A percentile compares a stretch with the other conserved stretches of the same genome.
Evolutionary conservation across 345 rosid genomes (phyloP).

Genomic region (thale cress (Arabidopsis thaliana)): DNA sequence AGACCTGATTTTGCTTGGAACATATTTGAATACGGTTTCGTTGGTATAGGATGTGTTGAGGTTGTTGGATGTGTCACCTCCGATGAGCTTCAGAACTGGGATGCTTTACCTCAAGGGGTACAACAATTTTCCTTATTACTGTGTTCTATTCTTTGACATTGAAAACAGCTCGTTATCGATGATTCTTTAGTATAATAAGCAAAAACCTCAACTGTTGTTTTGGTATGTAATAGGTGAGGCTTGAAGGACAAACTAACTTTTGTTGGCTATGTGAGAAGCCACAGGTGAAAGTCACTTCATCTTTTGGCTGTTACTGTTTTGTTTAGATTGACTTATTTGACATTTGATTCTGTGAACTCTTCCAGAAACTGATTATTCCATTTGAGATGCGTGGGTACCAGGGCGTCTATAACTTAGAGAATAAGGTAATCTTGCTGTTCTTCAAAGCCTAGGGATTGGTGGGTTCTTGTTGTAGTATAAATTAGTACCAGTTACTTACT

Average conservation of each 20-base stretch:
- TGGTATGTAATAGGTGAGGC: slow-evolving; percentile 63
- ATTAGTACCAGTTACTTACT: background rate
- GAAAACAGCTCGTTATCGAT: background rate
- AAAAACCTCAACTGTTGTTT: background rate
- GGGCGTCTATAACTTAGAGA: slow-evolving; percentile 90
- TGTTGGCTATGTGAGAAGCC: slow-evolving; percentile 97
- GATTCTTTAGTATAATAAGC: slow-evolving; percentile 7
- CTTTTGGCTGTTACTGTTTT: slow-evolving; percentile 12
- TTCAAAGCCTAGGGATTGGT: background rate
- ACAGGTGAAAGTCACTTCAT: slow-evolving; percentile 55
- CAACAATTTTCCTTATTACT: background rate
- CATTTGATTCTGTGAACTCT: slow-evolving; percentile 2
- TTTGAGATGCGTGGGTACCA: slow-evolving; percentile 97
- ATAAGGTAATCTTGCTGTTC: slow-evolving; percentile 55
- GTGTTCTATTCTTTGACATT: background rate
- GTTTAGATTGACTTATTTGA: background rate
- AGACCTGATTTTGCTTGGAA: background rate
- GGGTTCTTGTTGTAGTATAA: background rate
- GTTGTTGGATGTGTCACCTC: slow-evolving; percentile 65
- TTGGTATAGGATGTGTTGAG: slow-evolving; percentile 59
- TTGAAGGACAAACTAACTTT: slow-evolving; percentile 84
- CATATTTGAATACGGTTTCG: background rate
- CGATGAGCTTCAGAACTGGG: slow-evolving; percentile 67
- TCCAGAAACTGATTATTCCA: slow-evolving; percentile 78
- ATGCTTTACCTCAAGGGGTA: slow-evolving; percentile 65